These are phyloP conservation scores for Petunia secreta DNA, from an alignment of 257 asterid species.

Conservation along the genomic window DNA sequence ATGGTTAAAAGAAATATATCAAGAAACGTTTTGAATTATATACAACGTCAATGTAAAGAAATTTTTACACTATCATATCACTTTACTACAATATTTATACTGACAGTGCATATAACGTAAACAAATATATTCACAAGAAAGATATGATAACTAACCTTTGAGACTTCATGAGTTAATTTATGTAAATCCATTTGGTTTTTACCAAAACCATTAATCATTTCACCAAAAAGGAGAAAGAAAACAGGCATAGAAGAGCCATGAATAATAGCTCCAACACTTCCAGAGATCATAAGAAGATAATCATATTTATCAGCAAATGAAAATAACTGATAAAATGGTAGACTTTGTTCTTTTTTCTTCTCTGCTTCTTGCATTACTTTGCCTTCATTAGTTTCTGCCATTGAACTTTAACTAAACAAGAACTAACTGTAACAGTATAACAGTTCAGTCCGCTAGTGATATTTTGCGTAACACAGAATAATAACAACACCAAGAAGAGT, in stretches of 20 bases:
- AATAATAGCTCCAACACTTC: conserved; percentile 72
- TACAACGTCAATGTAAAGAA: too few relatives aligned
- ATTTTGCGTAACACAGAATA: too few relatives aligned
- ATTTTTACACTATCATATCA: too few relatives aligned
- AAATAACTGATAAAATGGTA: conserved; percentile 52
- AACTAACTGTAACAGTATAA: neutral
- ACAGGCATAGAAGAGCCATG: conserved; percentile 99
- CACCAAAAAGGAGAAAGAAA: conserved; percentile 89
- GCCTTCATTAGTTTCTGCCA: conserved; percentile 50
- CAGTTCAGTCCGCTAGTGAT: neutral
- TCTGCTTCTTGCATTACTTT: conserved; percentile 49
- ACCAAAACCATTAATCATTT: conserved; percentile 96
- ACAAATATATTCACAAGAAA: neutral
- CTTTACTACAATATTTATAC: too few relatives aligned
- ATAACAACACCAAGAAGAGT: too few relatives aligned
- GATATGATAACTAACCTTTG: conserved; percentile 49
- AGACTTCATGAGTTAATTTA: conserved; percentile 67
- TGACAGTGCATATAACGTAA: too few relatives aligned
- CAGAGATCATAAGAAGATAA: conserved; percentile 42
- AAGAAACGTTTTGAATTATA: too few relatives aligned
- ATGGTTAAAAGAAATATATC: neutral
- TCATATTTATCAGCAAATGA: conserved; percentile 52
- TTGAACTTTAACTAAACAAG: neutral
- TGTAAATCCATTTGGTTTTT: conserved; percentile 89
- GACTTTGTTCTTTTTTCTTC: conserved; percentile 55